Evolutionary conservation across 495 filamentous ascomycete species (phyloP).

Genomic region (Penicillium fimorum): DNA sequence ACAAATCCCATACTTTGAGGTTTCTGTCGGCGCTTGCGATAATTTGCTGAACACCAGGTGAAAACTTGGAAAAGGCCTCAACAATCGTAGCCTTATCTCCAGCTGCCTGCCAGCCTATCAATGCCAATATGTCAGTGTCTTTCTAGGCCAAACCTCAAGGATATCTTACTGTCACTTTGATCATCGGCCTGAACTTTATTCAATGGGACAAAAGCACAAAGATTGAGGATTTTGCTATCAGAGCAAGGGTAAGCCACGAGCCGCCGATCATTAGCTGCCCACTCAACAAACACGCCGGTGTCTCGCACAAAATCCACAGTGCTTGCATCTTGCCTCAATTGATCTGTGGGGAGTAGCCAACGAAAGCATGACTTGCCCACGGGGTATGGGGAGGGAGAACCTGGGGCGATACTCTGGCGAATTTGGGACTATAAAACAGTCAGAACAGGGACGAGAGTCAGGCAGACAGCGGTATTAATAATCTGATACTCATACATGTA

Average conservation of each 20-base stretch:
- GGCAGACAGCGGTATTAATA: too few relatives aligned
- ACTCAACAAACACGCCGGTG: constrained; percentile 30
- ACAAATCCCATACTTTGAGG: constrained; percentile 57
- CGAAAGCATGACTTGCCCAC: constrained; percentile 30
- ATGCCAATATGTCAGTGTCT: background rate
- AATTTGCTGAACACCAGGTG: constrained; percentile 39
- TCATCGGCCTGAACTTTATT: constrained; percentile 11
- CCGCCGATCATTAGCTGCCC: constrained; percentile 21
- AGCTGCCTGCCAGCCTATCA: constrained; percentile 43
- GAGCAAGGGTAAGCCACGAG: constrained; percentile 34
- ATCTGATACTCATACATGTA: constrained; percentile 28
- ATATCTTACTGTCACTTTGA: constrained; percentile 16
- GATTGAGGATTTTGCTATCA: constrained; percentile 26
- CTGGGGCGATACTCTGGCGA: constrained; percentile 21
- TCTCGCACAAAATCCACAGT: constrained; percentile 18
- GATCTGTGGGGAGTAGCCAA: constrained; percentile 25
- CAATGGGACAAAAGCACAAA: constrained; percentile 30
- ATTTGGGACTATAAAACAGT: constrained; percentile 24
- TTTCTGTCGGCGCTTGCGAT: constrained; percentile 41
- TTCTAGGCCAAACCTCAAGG: background rate
- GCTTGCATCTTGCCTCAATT: constrained; percentile 14
- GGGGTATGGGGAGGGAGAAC: constrained; percentile 17
- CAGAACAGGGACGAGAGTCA: background rate
- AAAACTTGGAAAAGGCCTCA: constrained; percentile 47
- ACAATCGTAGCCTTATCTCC: constrained; percentile 42